Base-by-base conservation (phyloP, 164 flowering plant species). In the Magnolia officinalis region DNA sequence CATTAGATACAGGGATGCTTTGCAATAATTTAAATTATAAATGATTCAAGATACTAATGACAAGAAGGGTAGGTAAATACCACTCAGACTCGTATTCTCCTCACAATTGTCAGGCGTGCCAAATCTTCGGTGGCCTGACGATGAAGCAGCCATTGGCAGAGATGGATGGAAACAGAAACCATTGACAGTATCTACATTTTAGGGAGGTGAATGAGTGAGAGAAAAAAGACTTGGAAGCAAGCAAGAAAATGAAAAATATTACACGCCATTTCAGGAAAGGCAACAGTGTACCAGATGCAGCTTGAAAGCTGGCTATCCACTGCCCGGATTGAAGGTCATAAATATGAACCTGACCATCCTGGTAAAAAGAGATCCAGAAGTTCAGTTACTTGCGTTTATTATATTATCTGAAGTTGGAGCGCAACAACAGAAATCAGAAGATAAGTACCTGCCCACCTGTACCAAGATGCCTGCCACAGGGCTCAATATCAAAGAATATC, bases 51-150 rank as follows among this genome's bases (percentile, higher is more conserved):
- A 52, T 76, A 31, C 50, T 71, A 67, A 26, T 29, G 19, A 3
- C 63, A 18, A 59, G 70, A 26, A 66, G 14, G 63, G 24, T 19
- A 20, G 50, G 61, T 1, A 83, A 37, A 66, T 89, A 95, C 97
- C 90, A 29, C 81, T 85, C 72, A 91, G 79, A 80, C 67, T 77
- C 58, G 84, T 76, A 50, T 82, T 84, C 20, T 86, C 92, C 49
- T 84, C 75, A 66, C 64, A 69, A 58, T 83, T 90, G 78, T 91
- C 97, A 24, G 87, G 88, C 80, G 70, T 78, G 71, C 80, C 80
- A 84, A 89, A 96, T 84, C 98, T 91, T 61, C 99, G 85, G 75
- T 94, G 98, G 10, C 99, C 99, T 23, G 99, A 96, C 67, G 99
- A 87, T 72, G 97, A 72, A 65, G 89, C 92, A 51, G 92, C 91